These are phyloP conservation scores for Mycosphaerella sp. DNA, from an alignment of 2,329 filamentous ascomycete genomes.

Conservation along the genomic window DNA sequence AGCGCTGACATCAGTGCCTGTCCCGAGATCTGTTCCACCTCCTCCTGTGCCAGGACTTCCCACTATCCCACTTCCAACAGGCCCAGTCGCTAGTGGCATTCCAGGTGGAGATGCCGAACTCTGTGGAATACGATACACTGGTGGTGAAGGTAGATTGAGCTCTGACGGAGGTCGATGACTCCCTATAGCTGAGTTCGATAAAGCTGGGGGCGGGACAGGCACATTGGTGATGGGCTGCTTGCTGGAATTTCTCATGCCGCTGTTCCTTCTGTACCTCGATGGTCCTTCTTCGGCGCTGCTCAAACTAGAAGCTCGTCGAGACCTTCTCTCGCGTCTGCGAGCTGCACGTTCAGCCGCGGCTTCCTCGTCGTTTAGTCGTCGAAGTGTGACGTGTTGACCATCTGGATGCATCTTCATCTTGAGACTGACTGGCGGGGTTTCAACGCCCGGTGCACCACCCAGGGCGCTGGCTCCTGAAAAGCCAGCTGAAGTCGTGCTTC, in stretches of 20 bases:
- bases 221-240: constrained; percentile 31
- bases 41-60: constrained; percentile 39
- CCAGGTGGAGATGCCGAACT: constrained; percentile 13
- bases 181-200: constrained; percentile 24
- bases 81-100: constrained; percentile 14
- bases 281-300: constrained; percentile 35
- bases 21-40: constrained; percentile 34
- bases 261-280: constrained; percentile 21
- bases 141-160: constrained; percentile 28
- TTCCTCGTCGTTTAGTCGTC: constrained; percentile 57
- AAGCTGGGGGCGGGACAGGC: constrained; percentile 28
- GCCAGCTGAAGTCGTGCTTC: constrained; percentile 22
- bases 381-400: constrained; percentile 57
- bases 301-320: constrained; percentile 32
- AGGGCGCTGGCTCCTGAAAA: constrained; percentile 20
- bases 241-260: constrained; percentile 23
- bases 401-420: constrained; percentile 62
- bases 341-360: constrained; percentile 55
- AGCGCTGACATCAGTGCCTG: constrained; percentile 38
- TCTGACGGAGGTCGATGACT: constrained; percentile 24
- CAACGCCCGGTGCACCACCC: constrained; percentile 24
- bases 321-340: constrained; percentile 44
- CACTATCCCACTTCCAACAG: constrained; percentile 25
- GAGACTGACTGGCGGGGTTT: constrained; percentile 56
- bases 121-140: constrained; percentile 12